Percentiles rank a stretch among this genome's conserved stretches.
Evolutionary conservation across 495 filamentous ascomycete species (phyloP).

Genomic region (Neurospora terricola): DNA sequence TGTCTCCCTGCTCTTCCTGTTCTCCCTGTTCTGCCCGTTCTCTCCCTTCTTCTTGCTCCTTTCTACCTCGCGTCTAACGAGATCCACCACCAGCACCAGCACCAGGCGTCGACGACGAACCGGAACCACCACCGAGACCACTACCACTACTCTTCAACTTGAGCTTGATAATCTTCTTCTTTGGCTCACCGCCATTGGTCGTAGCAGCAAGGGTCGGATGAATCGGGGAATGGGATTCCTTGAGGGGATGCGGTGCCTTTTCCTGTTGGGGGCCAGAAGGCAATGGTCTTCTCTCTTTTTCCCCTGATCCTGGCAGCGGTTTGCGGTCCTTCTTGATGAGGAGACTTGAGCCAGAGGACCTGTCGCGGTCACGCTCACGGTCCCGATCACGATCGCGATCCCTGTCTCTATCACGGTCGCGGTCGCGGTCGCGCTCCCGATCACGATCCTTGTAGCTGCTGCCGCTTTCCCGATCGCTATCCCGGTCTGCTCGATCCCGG

Average conservation of each 20-base stretch:
- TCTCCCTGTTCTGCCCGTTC: neutral
- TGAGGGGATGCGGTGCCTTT: neutral
- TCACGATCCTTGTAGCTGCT: neutral
- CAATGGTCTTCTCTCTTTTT: conserved; percentile 1
- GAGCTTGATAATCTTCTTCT: conserved; percentile 26
- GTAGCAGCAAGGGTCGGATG: neutral
- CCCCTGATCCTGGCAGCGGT: neutral
- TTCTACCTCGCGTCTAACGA: neutral
- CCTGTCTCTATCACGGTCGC: neutral
- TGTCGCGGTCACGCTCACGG: neutral
- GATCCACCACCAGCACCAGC: neutral
- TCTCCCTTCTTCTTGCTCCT: neutral
- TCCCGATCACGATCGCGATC: neutral
- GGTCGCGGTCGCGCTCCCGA: neutral
- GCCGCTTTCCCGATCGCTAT: neutral
- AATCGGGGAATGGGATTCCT: neutral
- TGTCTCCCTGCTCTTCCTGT: neutral
- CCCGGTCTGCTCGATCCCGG: neutral
- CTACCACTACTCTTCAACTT: conserved; percentile 20
- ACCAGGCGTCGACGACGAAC: neutral
- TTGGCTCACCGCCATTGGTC: neutral
- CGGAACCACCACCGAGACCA: neutral
- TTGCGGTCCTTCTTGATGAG: neutral
- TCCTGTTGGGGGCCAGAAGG: too few species aligned
- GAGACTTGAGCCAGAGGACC: neutral